Evolutionary conservation across 2,329 filamentous ascomycete genomes (phyloP), one percentile per base, ranked within the genome.

Genomic region (Diaporthe aspalathi): DNA sequence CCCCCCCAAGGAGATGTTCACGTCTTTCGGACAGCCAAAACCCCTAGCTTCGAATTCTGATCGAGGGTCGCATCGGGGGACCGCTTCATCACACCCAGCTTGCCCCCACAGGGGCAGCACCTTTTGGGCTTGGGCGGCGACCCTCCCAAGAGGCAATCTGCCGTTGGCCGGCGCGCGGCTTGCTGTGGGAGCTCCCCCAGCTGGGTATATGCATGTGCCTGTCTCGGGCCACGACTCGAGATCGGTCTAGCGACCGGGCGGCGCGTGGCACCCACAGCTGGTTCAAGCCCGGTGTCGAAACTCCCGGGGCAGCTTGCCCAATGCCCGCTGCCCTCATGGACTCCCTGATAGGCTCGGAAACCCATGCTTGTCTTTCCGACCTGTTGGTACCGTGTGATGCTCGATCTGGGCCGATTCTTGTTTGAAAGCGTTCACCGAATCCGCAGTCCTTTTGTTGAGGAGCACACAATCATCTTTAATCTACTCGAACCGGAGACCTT

Each of bases 171-270:
- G 60, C 17, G 43, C 60, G 60, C 60, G 60, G 60, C 60, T 63
- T 5, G 60, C 60, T 24, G 9, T 35, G 60, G 57, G 60, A 63
- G 16, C 45, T 49, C 24, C 60, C 60, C 60, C 60, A 65, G 60
- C 60, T 50, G 60, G 60, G 60, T 50, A 50, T 50, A 50, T 65
- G 43, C 60, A 65, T 65, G 60, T 65, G 45, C 45, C 20, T 45
- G 3, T 50, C 45, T 65, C 60, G 60, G 45, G 20, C 60, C 60
- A 65, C 60, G 45, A 65, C 60, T 65, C 60, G 60, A 65, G 60
- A 50, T 14, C 45, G 60, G 60, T 65, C 38, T 65, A 65, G 60
- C 60, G 29, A 65, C 45, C 60, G 60, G n/a, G 60, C 45, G 24
- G 32, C n/a, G 24, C 60, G 27, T 65, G 60, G 60, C 60, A 65